Percentiles rank a stretch among this genome's conserved stretches.
Evolutionary conservation across 257 asterid genomes (phyloP).

Genomic region (Forsythia suspensa): DNA sequence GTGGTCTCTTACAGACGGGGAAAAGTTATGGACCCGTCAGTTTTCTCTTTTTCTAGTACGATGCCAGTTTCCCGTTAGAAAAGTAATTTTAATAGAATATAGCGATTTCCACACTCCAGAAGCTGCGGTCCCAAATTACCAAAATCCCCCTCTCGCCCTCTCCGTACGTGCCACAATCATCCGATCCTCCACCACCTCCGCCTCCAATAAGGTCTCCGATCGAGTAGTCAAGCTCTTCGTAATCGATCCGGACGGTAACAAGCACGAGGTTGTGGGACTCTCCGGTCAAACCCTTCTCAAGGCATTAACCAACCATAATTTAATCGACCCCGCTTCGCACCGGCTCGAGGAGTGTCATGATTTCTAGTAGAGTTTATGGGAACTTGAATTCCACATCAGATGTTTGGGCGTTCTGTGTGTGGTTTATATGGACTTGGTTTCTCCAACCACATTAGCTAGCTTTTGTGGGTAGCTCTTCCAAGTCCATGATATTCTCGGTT

Average conservation of each 20-base stretch:
- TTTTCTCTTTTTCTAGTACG: too few species aligned
- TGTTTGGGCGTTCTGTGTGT: too few species aligned
- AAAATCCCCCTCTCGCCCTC: slow-evolving; percentile 36
- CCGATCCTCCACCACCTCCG: slow-evolving; percentile 32
- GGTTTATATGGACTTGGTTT: too few species aligned
- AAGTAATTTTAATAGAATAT: too few species aligned
- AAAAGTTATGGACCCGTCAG: too few species aligned
- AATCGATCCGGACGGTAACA: slow-evolving; percentile 74
- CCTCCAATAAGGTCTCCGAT: slow-evolving; percentile 78
- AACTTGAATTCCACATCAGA: too few species aligned
- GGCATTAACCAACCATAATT: slow-evolving; percentile 66
- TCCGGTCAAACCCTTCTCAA: slow-evolving; percentile 83
- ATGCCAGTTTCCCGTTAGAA: too few species aligned
- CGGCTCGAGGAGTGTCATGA: slow-evolving; percentile 93
- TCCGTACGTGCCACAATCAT: slow-evolving; percentile 32
- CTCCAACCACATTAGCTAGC: too few species aligned
- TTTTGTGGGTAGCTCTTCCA: too few species aligned
- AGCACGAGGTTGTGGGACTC: slow-evolving; percentile 60
- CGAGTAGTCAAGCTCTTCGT: slow-evolving; percentile 81
- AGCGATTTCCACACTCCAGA: slow-evolving; percentile 59
- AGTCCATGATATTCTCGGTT: too few species aligned
- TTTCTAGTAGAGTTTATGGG: too few species aligned
- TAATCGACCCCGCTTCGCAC: slow-evolving; percentile 90
- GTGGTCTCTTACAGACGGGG: too few species aligned
- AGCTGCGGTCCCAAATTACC: slow-evolving; percentile 37